Evolutionary conservation across 768 basidiomycete species (phyloP), one percentile per base, ranked within the genome.

Genomic region (Leccinum rimulosum): DNA sequence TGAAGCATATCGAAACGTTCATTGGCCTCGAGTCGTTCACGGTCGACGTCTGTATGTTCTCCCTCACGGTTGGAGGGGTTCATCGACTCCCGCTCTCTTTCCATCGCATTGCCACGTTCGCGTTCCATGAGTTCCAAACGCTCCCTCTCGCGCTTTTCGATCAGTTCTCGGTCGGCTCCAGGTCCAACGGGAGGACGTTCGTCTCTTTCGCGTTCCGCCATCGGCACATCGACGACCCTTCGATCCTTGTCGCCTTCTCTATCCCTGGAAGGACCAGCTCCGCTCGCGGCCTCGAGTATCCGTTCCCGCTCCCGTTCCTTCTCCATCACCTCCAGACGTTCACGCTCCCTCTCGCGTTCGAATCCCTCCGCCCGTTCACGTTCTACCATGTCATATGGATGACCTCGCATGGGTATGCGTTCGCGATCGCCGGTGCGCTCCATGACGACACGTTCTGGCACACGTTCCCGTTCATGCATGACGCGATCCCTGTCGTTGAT

Each of bases 271-370:
- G 60, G 48, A 31, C 61, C 58, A 30, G 38, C 47, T 9, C 58
- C 33, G 33, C 27, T 50, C 22, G 58, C 48, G 28, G 52, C 53
- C 57, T 73, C 70, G 28, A 69, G 62, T 49, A 64, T 6, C 33
- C 33, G 33, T 2, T 35, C 33, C 12, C 33, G 33, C 2, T 35
- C 67, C n/a, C 70, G 57, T 17, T 76, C 68, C 48, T 69, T 66
- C 58, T 73, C 66, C 61, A 66, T 64, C 14, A 54, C 62, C 52
- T 72, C 70, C 25, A 66, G 58, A 19, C 66, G 63, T 47, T 74
- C 76, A 14, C 66, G 65, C 19, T 76, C 74, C 38, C 75, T 59
- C 45, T 74, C 76, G 12, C 74, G 67, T 15, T 78, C 75, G 27
- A 70, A 69, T 25, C 64, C 66, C 7, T 68, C 69, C 45, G 59